Evolutionary conservation across 108 stramenopile species (phyloP).

Genomic region (Chaetoceros muelleri): DNA sequence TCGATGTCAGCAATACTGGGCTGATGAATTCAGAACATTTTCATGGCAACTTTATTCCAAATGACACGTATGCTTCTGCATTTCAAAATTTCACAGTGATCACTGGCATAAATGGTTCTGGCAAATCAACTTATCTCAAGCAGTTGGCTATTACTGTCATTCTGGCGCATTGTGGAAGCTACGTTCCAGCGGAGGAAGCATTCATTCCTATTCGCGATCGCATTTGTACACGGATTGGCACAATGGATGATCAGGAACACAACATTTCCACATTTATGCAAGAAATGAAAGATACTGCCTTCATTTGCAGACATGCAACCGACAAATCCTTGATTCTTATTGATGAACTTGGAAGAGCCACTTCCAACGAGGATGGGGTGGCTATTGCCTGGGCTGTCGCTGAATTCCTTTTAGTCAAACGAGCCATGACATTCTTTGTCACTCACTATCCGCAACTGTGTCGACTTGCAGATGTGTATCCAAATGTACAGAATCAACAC

Average conservation of each 20-base stretch:
- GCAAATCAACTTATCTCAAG: conserved; percentile 85
- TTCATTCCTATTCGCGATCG: conserved; percentile 64
- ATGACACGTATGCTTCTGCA: conserved; percentile 60
- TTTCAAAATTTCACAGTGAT: conserved; percentile 66
- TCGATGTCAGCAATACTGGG: conserved; percentile 34
- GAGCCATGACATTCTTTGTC: conserved; percentile 82
- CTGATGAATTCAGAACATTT: conserved; percentile 8
- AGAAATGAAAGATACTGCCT: conserved; percentile 91
- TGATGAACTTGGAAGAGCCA: conserved; percentile 93
- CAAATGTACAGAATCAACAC: conserved; percentile 71
- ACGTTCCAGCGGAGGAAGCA: conserved; percentile 88
- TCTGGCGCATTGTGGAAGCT: conserved; percentile 89
- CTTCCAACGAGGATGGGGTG: conserved; percentile 90
- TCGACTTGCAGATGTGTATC: conserved; percentile 54
- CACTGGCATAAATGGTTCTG: conserved; percentile 59
- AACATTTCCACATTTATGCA: conserved; percentile 91
- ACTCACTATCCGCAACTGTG: conserved; percentile 78
- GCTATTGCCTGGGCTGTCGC: conserved; percentile 83
- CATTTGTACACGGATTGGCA: conserved; percentile 81
- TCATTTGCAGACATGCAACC: conserved; percentile 74
- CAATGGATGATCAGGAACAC: conserved; percentile 83
- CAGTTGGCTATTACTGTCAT: conserved; percentile 83
- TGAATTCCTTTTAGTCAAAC: conserved; percentile 58
- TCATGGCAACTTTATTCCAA: conserved; percentile 43
- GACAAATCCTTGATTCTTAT: conserved; percentile 77